Evolutionary conservation across 139 green algal genomes (phyloP), one percentile per base, ranked within the genome.

Genomic region (Coelastrella sp.): DNA sequence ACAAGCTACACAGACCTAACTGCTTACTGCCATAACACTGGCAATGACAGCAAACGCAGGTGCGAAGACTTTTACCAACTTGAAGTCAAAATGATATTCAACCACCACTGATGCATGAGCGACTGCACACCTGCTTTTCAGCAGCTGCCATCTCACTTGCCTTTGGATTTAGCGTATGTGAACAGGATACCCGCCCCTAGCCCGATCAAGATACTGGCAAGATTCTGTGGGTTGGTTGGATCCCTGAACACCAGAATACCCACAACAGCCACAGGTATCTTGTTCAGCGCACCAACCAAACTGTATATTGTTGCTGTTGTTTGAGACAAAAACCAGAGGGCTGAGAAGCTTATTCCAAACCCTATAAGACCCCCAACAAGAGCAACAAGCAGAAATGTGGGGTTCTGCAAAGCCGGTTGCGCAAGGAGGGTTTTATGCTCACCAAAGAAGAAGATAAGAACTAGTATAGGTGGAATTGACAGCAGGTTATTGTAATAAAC

Each of bases 261-360:
- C 2, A 98, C 85, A 3, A 98, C 23, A 0, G 96, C 94, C 6
- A 98, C 88, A 1, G 96, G 96, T 57, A 99, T 95, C 87, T 98
- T 98, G 89, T 98, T 98, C 23, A 98, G 84, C 2, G 92, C 94
- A 27, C 96, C 96, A 7, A 98, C 93, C 17, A 99, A 83, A 50
- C 76, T 92, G 91, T 98, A 98, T 13, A 95, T 96, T 25, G 95
- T 98, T n/a, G 96, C 93, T 4, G 96, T 98, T 5, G 95, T 99
- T 59, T 94, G 90, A 27, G 86, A 93, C 48, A 99, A 88, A 88
- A 97, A 99, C 96, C 96, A 99, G 5, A 99, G 86, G 2, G 90
- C 93, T 37, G 85, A 90, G 89, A 98, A 99, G 53, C 40, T 80
- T 87, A 98, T 97, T 40, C 66, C 89, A 82, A 92, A 92, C 34